phyloP scores from a whole-genome alignment of 2,329 filamentous ascomycete species.

The Westerdykella aurantiaca region DNA sequence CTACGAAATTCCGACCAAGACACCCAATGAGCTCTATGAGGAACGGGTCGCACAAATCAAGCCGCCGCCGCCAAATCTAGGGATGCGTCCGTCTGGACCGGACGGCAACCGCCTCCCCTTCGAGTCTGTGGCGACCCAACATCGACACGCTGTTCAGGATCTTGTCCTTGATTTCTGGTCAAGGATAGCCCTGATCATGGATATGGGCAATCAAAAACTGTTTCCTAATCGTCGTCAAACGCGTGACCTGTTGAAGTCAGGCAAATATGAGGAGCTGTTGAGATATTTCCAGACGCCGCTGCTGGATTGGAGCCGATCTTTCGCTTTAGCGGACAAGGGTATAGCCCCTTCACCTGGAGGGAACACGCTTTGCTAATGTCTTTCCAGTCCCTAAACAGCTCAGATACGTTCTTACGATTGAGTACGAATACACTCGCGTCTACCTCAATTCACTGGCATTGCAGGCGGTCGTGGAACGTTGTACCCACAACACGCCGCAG shows the following conservation, averaged over 20 bases:
- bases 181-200: slow-evolving; percentile 87
- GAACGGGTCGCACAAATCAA: slow-evolving; percentile 34
- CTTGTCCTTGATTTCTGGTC: slow-evolving; percentile 79
- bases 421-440: slow-evolving; percentile 91
- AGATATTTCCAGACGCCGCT: slow-evolving; percentile 76
- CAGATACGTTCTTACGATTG: slow-evolving; percentile 77
- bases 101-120: slow-evolving; percentile 33
- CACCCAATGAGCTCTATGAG: slow-evolving; percentile 30
- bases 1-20: slow-evolving; percentile 20
- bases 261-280: slow-evolving; percentile 74
- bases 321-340: slow-evolving; percentile 63
- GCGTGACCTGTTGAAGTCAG: slow-evolving; percentile 79
- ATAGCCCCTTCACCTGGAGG: slow-evolving; percentile 1
- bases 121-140: slow-evolving; percentile 33
- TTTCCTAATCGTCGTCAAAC: slow-evolving; percentile 86
- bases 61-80: slow-evolving; percentile 31
- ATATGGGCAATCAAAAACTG: slow-evolving; percentile 79
- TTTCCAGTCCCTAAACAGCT: slow-evolving; percentile 51
- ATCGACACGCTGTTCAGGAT: slow-evolving; percentile 44
- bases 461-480: slow-evolving; percentile 90
- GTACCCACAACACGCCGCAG: slow-evolving; percentile 63
- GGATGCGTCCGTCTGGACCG: slow-evolving; percentile 20
- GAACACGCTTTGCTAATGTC: background rate
- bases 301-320: slow-evolving; percentile 71
- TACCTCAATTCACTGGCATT: slow-evolving; percentile 92